phyloP scores from a whole-genome alignment of 805 yeast species.

The Candida montana region DNA sequence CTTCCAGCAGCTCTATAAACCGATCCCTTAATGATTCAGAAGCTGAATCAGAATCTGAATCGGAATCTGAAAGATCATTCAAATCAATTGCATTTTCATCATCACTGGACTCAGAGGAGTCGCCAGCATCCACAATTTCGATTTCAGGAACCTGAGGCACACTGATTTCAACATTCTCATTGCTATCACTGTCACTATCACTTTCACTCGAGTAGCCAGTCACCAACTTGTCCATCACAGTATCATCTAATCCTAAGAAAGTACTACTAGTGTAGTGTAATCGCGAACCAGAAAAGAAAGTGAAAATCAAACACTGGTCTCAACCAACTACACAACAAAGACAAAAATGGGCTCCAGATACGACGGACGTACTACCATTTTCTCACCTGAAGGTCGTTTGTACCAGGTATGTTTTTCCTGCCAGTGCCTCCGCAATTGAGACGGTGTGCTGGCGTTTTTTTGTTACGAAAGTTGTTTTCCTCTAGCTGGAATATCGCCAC shows the following conservation, averaged over 20 bases:
- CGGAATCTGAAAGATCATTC: conserved; percentile 21
- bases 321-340: background rate
- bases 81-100: conserved; percentile 22
- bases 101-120: conserved; percentile 18
- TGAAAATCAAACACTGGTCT: background rate
- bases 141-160: too few species aligned
- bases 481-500: conserved; percentile 10
- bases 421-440: too few species aligned
- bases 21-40: conserved; percentile 1
- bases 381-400: conserved; percentile 97
- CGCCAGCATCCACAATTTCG: too few species aligned
- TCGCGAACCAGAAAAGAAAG: background rate
- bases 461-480: too few species aligned
- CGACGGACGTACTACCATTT: conserved; percentile 97
- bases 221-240: background rate
- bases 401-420: conserved; percentile 66
- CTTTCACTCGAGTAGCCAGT: conserved; percentile 15
- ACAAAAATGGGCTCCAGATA: conserved; percentile 75
- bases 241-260: too few species aligned
- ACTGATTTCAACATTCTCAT: conserved; percentile 4
- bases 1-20: conserved; percentile 34
- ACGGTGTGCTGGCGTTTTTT: too few species aligned
- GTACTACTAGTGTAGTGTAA: too few species aligned
- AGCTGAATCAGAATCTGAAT: conserved; percentile 8
- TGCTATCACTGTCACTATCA: background rate